phyloP scores from a whole-genome alignment of 2,329 filamentous ascomycete genomes.

The Fusarium goolgardi region DNA sequence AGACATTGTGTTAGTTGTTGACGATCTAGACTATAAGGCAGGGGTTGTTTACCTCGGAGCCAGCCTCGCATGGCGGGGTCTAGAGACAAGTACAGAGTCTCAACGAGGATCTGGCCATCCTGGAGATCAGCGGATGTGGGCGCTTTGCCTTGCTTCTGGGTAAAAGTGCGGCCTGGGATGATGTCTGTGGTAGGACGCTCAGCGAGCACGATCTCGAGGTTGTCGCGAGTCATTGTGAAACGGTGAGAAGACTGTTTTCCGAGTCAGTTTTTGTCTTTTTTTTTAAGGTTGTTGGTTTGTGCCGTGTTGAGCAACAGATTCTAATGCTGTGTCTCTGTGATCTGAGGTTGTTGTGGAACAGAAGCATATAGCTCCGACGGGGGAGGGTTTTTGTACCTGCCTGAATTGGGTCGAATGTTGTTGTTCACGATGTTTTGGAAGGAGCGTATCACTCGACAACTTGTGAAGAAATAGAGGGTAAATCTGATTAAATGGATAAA shows the following conservation, averaged over 20 bases:
- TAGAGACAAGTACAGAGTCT: slow-evolving; percentile 72
- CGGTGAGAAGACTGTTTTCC: background rate
- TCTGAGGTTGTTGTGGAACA: slow-evolving; percentile 16
- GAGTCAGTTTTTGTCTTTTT: slow-evolving; percentile 2
- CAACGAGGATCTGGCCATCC: slow-evolving; percentile 72
- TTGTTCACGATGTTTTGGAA: slow-evolving; percentile 4
- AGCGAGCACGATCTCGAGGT: slow-evolving; percentile 68
- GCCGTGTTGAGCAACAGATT: slow-evolving; percentile 4
- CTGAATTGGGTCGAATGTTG: background rate
- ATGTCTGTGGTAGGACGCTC: slow-evolving; percentile 71
- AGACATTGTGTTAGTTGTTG: slow-evolving; percentile 5
- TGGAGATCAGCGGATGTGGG: slow-evolving; percentile 66
- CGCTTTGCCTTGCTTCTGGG: slow-evolving; percentile 61
- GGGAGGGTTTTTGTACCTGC: slow-evolving; percentile 14
- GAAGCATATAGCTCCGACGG: background rate
- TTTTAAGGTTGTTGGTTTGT: background rate
- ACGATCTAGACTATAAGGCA: background rate
- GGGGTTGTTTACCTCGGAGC: slow-evolving; percentile 63
- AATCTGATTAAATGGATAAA: slow-evolving; percentile 2
- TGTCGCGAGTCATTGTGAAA: slow-evolving; percentile 57
- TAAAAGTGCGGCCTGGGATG: slow-evolving; percentile 74
- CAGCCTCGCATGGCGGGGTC: slow-evolving; percentile 83
- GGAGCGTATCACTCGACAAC: slow-evolving; percentile 1
- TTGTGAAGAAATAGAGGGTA: background rate
- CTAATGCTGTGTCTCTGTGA: slow-evolving; percentile 12